Evolutionary conservation across 805 yeast genomes (phyloP).

Genomic region (Candida qinlingensis): DNA sequence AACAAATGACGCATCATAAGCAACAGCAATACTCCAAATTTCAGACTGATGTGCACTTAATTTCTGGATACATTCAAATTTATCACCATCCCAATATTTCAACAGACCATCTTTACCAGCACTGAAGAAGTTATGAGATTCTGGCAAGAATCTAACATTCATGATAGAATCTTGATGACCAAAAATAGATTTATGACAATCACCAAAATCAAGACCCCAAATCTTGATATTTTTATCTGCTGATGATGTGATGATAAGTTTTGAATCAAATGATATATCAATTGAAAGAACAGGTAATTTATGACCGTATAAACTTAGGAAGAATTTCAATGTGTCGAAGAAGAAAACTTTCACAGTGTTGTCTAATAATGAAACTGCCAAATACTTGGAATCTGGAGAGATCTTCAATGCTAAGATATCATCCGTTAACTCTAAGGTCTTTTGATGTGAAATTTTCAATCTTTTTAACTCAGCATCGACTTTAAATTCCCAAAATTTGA

Average conservation of each 20-base stretch:
- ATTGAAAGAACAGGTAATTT: conserved; percentile 90
- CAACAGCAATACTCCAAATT: conserved; percentile 87
- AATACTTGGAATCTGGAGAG: conserved; percentile 69
- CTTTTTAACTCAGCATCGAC: conserved; percentile 55
- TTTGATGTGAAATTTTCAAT: conserved; percentile 64
- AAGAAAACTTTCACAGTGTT: conserved; percentile 95
- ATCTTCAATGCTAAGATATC: conserved; percentile 77
- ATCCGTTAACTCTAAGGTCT: conserved; percentile 80
- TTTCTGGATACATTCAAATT: conserved; percentile 89
- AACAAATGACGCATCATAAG: conserved; percentile 63
- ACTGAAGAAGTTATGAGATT: conserved; percentile 85
- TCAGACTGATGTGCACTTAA: conserved; percentile 85
- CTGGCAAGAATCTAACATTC: conserved; percentile 79
- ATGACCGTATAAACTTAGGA: conserved; percentile 88
- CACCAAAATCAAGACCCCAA: conserved; percentile 99
- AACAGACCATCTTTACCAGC: conserved; percentile 84
- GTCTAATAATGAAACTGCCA: conserved; percentile 84
- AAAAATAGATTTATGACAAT: conserved; percentile 93
- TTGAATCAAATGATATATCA: conserved; percentile 86
- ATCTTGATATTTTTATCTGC: conserved; percentile 97
- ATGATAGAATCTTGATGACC: conserved; percentile 96
- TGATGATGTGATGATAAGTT: conserved; percentile 83
- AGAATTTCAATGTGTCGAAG: conserved; percentile 81
- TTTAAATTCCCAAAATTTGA: conserved; percentile 84
- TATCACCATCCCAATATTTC: conserved; percentile 98